These are phyloP conservation scores for Xylariales sp. DNA, from an alignment of 2,329 filamentous ascomycete species.

Conservation along the genomic window DNA sequence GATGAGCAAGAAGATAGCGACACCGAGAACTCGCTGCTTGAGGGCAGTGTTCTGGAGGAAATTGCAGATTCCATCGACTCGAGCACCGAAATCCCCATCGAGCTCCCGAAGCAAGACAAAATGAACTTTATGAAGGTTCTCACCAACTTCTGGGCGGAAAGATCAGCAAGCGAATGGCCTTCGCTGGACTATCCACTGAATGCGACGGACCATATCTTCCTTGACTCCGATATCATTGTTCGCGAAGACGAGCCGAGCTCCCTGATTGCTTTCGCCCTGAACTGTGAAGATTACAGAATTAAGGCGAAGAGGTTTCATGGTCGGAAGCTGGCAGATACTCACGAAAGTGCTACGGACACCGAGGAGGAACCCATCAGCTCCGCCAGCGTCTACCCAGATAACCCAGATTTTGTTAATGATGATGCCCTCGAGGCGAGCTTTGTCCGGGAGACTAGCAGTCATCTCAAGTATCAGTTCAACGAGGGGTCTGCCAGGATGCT, in stretches of 20 bases:
- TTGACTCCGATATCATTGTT: constrained; percentile 94
- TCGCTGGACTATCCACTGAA: constrained; percentile 88
- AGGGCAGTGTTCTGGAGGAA: constrained; percentile 63
- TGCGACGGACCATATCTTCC: constrained; percentile 88
- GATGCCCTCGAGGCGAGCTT: constrained; percentile 80
- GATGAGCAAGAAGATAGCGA: constrained; percentile 68
- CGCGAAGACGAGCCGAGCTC: constrained; percentile 97
- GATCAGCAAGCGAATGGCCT: constrained; percentile 91
- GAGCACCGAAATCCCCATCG: constrained; percentile 57
- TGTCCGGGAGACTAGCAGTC: constrained; percentile 78
- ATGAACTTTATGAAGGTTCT: constrained; percentile 92
- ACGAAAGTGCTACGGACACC: constrained; percentile 15
- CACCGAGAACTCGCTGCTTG: constrained; percentile 61
- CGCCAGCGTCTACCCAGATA: constrained; percentile 24
- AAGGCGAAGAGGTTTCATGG: constrained; percentile 56
- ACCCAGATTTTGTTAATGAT: constrained; percentile 39
- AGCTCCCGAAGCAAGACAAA: constrained; percentile 88
- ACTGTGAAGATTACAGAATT: constrained; percentile 77
- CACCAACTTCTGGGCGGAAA: constrained; percentile 96
- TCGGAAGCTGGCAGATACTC: constrained; percentile 16
- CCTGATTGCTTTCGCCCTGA: constrained; percentile 86
- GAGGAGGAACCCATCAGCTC: constrained; percentile 30
- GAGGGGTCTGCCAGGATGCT: constrained; percentile 93
- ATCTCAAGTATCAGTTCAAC: constrained; percentile 92
- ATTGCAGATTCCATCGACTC: constrained; percentile 59